These are phyloP conservation scores for Carex myosuroides DNA, from an alignment of 176 grass and related monocot genomes.

Conservation along the genomic window DNA sequence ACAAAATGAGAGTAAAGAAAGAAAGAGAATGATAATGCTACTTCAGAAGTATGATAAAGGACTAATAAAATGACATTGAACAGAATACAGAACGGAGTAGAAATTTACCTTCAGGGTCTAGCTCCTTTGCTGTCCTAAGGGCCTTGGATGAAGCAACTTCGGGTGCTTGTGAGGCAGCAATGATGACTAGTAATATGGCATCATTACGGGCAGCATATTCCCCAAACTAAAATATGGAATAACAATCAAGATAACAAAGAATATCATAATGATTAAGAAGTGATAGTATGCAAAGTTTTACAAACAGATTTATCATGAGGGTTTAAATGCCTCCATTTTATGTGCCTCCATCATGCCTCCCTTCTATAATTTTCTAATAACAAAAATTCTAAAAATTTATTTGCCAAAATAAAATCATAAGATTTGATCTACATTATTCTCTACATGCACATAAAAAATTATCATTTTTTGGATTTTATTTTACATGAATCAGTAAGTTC, in stretches of 20 bases:
- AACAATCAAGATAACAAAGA: slow-evolving; percentile 10
- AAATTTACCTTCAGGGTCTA: slow-evolving; percentile 61
- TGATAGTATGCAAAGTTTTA: slow-evolving; percentile 11
- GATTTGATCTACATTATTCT: no score
- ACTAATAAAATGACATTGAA: not conserved
- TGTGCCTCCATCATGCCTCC: no score
- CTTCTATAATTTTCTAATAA: no score
- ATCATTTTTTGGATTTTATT: no score
- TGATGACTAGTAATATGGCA: slow-evolving; percentile 59
- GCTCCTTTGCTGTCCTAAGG: slow-evolving; percentile 66
- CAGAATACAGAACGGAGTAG: not conserved
- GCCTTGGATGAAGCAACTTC: slow-evolving; percentile 69
- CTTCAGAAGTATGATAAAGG: not conserved
- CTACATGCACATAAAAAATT: no score
- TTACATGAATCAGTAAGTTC: no score
- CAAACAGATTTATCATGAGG: not conserved
- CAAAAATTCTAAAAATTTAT: no score
- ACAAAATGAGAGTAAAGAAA: not conserved
- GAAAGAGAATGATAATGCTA: not conserved
- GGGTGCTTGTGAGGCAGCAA: slow-evolving; percentile 75
- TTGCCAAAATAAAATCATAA: no score
- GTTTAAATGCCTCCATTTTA: no score
- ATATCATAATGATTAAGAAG: not conserved
- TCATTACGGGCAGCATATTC: slow-evolving; percentile 62
- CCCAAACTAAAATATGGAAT: slow-evolving; percentile 35